Conservation (phyloP, 2,329 filamentous ascomycete species). For the Fonsecaea erecta region DNA sequence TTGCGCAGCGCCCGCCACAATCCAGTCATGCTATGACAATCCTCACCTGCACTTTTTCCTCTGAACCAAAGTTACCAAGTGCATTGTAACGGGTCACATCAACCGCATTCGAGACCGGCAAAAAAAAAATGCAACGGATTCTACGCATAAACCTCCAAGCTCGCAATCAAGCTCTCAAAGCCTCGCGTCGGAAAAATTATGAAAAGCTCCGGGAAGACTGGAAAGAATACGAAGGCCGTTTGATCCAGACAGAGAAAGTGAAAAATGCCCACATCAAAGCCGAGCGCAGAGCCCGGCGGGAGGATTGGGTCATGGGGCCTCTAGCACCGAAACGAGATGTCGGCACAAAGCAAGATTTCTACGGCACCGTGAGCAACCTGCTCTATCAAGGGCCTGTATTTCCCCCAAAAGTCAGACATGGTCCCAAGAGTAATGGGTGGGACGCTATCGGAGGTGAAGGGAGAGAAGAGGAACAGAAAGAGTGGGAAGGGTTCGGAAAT, state of each 20-base stretch:
- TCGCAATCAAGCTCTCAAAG: slow-evolving; percentile 65
- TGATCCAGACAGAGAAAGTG: slow-evolving; percentile 36
- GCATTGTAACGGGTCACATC: neutral
- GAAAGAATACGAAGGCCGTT: slow-evolving; percentile 43
- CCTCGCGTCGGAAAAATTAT: slow-evolving; percentile 51
- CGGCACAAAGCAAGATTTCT: slow-evolving; percentile 61
- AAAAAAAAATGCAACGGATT: slow-evolving; percentile 76
- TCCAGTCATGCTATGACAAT: neutral
- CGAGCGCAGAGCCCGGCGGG: slow-evolving; percentile 64
- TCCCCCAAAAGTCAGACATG: slow-evolving; percentile 38
- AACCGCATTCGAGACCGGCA: slow-evolving; percentile 23
- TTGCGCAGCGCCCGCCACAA: neutral
- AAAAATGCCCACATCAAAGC: slow-evolving; percentile 47
- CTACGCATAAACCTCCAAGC: slow-evolving; percentile 69
- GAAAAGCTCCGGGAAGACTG: slow-evolving; percentile 48
- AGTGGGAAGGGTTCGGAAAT: slow-evolving; percentile 29
- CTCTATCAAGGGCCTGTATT: slow-evolving; percentile 47
- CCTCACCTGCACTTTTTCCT: neutral
- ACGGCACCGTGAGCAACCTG: slow-evolving; percentile 59
- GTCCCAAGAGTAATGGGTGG: slow-evolving; percentile 37
- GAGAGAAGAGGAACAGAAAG: slow-evolving; percentile 47
- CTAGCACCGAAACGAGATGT: slow-evolving; percentile 77
- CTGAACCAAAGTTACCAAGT: neutral
- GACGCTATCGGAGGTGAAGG: slow-evolving; percentile 37
- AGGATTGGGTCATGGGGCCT: slow-evolving; percentile 79